Base-by-base conservation (phyloP, 2,329 filamentous ascomycete species). In the Colletotrichum plurivorum region DNA sequence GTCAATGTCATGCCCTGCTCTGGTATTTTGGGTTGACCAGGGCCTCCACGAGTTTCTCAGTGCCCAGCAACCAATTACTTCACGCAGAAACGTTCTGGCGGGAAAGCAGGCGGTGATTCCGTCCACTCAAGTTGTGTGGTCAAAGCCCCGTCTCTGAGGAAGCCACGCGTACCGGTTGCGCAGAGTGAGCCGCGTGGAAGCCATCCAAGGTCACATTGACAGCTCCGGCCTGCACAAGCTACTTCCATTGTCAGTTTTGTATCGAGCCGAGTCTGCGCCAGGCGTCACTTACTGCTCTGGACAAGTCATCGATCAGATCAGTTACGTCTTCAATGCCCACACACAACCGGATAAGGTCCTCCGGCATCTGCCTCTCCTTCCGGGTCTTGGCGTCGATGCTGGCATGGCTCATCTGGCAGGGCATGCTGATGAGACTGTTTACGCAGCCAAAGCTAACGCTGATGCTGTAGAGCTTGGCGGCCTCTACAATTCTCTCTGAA, bases 341-440 rank as follows among this genome's bases (percentile, higher is more conserved):
- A 77, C 96, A 99, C 63, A 99, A 82, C 64, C 96, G 89, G 75
- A 99, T 98, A 70, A 99, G 92, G 79, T 99, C 96, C 82, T 99
- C 96, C 12, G 96, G 96, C 90, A 99, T 93, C 73, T 95, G 92
- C 72, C 95, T 89, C 83, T 97, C 94, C 75, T 90, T 87, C 74
- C 96, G 87, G 60, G 95, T 98, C 84, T 97, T 97, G 68, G 94
- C 93, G 78, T 98, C 96, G 77, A 99, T 99, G 78, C 94, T 97
- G 46, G 96, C 96, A 82, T 99, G 96, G 82, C 95, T 98, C 97
- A 99, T 99, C 76, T 95, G 94, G 83, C 96, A 99, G 9, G 96
- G 95, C 95, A 99, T 98, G 84, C 95, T 98, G 81, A 99, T 99
- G 79, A 99, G 84, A 78, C 94, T 97, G 84, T 99, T 99, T 73